Base-by-base conservation (phyloP, 2,329 filamentous ascomycete genomes). In the Cytospora chrysosperma region DNA sequence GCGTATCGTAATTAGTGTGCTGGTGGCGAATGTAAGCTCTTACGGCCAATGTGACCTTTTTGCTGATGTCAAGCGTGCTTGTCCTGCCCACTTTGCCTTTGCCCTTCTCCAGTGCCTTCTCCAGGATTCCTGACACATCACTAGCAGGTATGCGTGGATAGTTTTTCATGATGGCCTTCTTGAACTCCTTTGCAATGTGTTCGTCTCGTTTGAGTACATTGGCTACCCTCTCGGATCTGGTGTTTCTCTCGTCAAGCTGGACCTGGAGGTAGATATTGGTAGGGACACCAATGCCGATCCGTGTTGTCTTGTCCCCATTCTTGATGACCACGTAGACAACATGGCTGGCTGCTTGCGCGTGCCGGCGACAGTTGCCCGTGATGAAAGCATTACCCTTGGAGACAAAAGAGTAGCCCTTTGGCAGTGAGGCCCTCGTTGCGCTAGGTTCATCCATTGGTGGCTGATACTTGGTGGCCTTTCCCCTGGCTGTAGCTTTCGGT, bases 1-100 rank as follows among this genome's bases (percentile, higher is more conserved):
- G 65, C 40, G 58, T 51, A 17, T 84, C 80, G 62, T 85, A 85
- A 1, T 73, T 67, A 0, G 82, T 84, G 52, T 81, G 75, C 3
- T 62, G 66, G 67, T 85, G 82, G 8, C 82, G 74, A 5, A 81
- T 75, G 65, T 84, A 79, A 3, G 82, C 82, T 26, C 76, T 70
- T 15, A 84, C 80, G 2, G 80, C 82, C 27, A 83, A 73, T 53
- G 71, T 67, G 5, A 77, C 80, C 66, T 77, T 82, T 17, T 74
- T 69, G 8, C 72, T 70, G 40, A 81, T 53, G 0, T 71, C 70
- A 7, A 82, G 68, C 52, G 66, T 78, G 2, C 70, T 70, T 1
- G 77, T 78, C 57, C 82, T 72, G 3, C 82, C 82, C 1, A 85
- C 82, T 12, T 82, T 73, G 2, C 80, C 70, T 50, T 76, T 80